A percentile compares a stretch with the other conserved stretches of the same genome.
Evolutionary conservation across 345 rosid genomes (phyloP).

Genomic region (Anastatica hierochuntica): DNA sequence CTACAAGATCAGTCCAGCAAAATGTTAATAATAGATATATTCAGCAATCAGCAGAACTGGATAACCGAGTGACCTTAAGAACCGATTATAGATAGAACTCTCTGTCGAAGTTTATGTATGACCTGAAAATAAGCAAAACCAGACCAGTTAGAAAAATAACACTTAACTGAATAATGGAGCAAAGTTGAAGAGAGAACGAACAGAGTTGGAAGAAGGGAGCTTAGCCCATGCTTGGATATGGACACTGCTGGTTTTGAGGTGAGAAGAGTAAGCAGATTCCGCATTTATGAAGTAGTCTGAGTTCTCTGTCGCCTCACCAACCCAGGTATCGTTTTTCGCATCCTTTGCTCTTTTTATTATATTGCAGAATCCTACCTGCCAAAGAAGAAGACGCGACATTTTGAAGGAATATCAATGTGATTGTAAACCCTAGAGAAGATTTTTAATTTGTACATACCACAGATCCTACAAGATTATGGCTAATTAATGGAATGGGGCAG

Average conservation of each 20-base stretch:
- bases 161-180: too few species aligned
- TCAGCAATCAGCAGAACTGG: neutral
- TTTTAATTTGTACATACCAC: slow-evolving; percentile 47
- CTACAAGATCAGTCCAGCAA: too few species aligned
- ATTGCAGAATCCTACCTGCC: slow-evolving; percentile 80
- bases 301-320: slow-evolving; percentile 82
- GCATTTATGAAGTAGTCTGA: slow-evolving; percentile 47
- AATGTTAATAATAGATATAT: neutral
- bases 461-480: slow-evolving; percentile 71
- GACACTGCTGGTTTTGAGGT: slow-evolving; percentile 50
- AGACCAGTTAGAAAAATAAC: too few species aligned
- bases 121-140: slow-evolving; percentile 30
- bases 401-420: too few species aligned
- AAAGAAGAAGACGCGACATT: too few species aligned
- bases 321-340: slow-evolving; percentile 56
- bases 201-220: slow-evolving; percentile 39
- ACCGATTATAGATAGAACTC: slow-evolving; percentile 43
- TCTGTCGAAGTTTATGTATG: slow-evolving; percentile 46
- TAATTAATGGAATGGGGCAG: slow-evolving; percentile 39
- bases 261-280: slow-evolving; percentile 37
- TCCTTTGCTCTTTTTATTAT: slow-evolving; percentile 75
- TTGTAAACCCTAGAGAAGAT: too few species aligned
- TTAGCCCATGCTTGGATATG: slow-evolving; percentile 58
- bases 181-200: slow-evolving; percentile 18
- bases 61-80: neutral